Conservation (phyloP, 169 alveolate genomes). For the Perkinsus olseni region DNA sequence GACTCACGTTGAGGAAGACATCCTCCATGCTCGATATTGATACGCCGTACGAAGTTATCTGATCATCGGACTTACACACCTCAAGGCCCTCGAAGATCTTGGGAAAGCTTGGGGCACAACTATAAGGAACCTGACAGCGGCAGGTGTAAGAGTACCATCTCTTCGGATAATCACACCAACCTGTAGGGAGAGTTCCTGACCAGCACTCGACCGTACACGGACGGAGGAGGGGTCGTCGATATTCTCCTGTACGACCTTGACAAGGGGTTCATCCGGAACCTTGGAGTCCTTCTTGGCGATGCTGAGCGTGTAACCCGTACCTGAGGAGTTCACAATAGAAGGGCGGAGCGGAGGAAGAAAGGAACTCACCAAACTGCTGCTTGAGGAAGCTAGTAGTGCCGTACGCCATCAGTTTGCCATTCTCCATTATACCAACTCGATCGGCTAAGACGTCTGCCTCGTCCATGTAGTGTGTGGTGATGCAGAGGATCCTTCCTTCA, state of each 20-base stretch:
- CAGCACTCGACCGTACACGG: background rate
- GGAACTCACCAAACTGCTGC: background rate
- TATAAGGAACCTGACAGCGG: background rate
- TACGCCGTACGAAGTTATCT: conserved; percentile 44
- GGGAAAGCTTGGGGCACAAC: conserved; percentile 9
- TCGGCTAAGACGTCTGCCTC: conserved; percentile 80
- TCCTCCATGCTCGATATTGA: conserved; percentile 44
- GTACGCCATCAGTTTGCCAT: conserved; percentile 1
- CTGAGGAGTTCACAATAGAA: background rate
- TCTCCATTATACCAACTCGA: conserved; percentile 57
- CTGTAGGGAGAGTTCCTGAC: background rate
- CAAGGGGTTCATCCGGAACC: background rate
- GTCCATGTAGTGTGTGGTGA: conserved; percentile 81
- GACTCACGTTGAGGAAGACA: conserved; percentile 42
- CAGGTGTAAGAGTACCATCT: background rate
- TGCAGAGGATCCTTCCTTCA: conserved; percentile 65
- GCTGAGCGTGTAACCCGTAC: background rate
- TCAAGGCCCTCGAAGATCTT: conserved; percentile 26
- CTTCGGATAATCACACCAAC: background rate
- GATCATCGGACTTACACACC: conserved; percentile 15
- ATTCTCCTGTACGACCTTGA: background rate
- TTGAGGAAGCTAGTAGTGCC: background rate
- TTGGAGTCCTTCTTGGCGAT: background rate
- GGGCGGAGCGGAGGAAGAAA: background rate
- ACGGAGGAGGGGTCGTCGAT: background rate